Conservation (phyloP, 495 filamentous ascomycete species). For the Penicillium argentinense region DNA sequence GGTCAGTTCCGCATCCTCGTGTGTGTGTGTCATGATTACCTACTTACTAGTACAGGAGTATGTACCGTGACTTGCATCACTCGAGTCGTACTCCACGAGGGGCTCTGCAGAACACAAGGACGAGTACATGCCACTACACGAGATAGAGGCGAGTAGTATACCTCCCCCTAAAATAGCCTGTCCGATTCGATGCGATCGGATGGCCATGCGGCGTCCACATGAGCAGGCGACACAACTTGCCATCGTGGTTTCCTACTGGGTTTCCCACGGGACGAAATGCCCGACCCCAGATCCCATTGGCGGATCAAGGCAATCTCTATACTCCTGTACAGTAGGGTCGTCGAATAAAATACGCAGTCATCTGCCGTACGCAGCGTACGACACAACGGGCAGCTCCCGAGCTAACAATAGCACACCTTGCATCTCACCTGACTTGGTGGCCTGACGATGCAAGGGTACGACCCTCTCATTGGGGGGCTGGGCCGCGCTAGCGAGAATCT, state of each 20-base stretch:
- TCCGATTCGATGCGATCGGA: constrained; percentile 3
- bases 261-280: no score
- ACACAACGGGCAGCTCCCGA: constrained; percentile 3
- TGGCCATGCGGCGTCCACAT: no score
- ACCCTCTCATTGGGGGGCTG: constrained; percentile 21
- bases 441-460: constrained; percentile 33
- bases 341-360: no score
- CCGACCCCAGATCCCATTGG: no score
- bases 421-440: constrained; percentile 36
- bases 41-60: background rate
- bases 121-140: no score
- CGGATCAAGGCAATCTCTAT: no score
- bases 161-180: constrained; percentile 7
- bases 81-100: no score
- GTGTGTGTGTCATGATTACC: constrained; percentile 1
- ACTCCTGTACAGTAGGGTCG: no score
- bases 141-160: constrained; percentile 8
- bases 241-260: no score
- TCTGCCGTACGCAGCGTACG: no score
- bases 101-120: no score
- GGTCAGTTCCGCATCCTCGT: constrained; percentile 1
- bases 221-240: no score
- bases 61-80: constrained; percentile 1
- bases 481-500: constrained; percentile 7
- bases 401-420: constrained; percentile 46